Percentiles rank a stretch among this genome's conserved stretches.
These are phyloP conservation scores for Populus hybrid DNA, from an alignment of 441 rosid genomes.

Conservation along the genomic window DNA sequence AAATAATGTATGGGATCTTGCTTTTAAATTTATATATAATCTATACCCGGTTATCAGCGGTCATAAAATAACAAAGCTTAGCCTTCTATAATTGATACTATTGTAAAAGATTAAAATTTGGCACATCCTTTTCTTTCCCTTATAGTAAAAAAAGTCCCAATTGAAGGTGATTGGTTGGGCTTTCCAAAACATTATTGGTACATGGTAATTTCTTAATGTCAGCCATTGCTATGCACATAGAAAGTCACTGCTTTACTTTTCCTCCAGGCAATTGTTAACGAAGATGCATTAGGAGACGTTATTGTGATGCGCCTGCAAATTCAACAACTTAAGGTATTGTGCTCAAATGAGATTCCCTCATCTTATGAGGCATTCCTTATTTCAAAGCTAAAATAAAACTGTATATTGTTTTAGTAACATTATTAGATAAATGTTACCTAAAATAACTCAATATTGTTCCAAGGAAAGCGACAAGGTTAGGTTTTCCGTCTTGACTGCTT, in stretches of 20 bases:
- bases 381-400: not conserved
- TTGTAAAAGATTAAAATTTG: too few relatives aligned
- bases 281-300: constrained; percentile 98
- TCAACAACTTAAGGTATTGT: constrained; percentile 84
- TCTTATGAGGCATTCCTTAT: not conserved
- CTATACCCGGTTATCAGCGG: not conserved
- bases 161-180: not conserved
- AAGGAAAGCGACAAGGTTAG: not conserved
- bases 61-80: not conserved
- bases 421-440: not conserved
- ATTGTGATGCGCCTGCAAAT: constrained; percentile 91
- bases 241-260: constrained; percentile 9
- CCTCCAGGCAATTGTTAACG: constrained; percentile 85
- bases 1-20: constrained; percentile 66
- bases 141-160: not conserved
- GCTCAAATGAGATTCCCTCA: not conserved
- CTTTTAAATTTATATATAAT: not conserved
- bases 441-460: not conserved
- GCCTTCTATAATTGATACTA: not conserved
- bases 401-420: not conserved
- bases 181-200: not conserved
- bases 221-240: not conserved
- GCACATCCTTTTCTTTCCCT: not conserved
- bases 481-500: not conserved
- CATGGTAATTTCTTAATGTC: not conserved